phyloP scores from a whole-genome alignment of 495 filamentous ascomycete species.

The Xylaria flabelliformis region DNA sequence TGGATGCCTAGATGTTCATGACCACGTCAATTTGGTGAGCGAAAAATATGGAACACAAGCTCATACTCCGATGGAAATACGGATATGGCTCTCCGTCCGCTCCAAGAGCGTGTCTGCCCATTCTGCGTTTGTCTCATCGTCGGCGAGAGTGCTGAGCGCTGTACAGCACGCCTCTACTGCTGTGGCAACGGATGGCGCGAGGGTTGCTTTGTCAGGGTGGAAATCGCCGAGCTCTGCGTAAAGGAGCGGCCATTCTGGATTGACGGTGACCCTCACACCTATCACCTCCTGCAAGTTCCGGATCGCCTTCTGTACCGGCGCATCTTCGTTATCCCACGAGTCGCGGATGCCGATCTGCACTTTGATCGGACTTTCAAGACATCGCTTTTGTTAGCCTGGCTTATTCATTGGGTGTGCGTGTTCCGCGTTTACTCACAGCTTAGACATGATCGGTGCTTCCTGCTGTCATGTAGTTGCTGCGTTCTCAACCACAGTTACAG shows the following conservation, averaged over 20 bases:
- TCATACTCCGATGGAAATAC: conserved; percentile 41
- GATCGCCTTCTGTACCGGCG: conserved; percentile 34
- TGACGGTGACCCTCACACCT: conserved; percentile 41
- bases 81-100: conserved; percentile 31
- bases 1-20: conserved; percentile 6
- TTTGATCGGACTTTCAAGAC: conserved; percentile 43
- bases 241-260: conserved; percentile 46
- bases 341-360: conserved; percentile 46
- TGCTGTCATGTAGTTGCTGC: not conserved
- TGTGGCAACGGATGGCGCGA: conserved; percentile 37
- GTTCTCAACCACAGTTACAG: not conserved
- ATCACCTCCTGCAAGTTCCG: conserved; percentile 33
- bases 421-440: conserved; percentile 11
- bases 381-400: not conserved
- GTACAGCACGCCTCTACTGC: conserved; percentile 38
- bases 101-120: conserved; percentile 45
- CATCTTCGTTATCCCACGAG: conserved; percentile 40
- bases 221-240: conserved; percentile 35
- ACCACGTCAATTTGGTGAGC: not conserved
- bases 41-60: not conserved
- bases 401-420: not conserved
- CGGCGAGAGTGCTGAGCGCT: conserved; percentile 41
- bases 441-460: conserved; percentile 13
- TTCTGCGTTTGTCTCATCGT: conserved; percentile 38
- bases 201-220: conserved; percentile 42